Conservation (phyloP, 352 stramenopile species). For the Lagenidium giganteum region DNA sequence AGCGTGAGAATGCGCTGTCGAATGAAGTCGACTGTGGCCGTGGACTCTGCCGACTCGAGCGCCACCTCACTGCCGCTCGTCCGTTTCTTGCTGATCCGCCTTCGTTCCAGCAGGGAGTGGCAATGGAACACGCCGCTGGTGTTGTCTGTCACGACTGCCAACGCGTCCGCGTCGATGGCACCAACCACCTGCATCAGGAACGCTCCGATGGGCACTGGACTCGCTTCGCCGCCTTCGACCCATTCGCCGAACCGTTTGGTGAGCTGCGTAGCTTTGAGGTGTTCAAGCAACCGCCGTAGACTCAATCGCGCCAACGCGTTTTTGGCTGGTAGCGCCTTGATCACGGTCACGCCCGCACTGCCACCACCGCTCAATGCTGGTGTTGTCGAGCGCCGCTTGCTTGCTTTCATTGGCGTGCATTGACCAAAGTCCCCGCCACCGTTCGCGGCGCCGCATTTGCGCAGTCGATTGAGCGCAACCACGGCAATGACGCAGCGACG, state of each 20-base stretch:
- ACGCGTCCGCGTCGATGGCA: slow-evolving; percentile 32
- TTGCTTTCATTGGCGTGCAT: slow-evolving; percentile 31
- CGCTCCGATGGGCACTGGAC: slow-evolving; percentile 10
- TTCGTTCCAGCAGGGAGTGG: slow-evolving; percentile 37
- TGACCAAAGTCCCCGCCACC: slow-evolving; percentile 22
- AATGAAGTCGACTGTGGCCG: slow-evolving; percentile 37
- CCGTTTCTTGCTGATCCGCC: slow-evolving; percentile 6
- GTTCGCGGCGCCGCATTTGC: slow-evolving; percentile 18
- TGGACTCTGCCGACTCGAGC: background rate
- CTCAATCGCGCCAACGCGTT: slow-evolving; percentile 22
- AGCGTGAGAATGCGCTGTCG: slow-evolving; percentile 54
- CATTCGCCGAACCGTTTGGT: slow-evolving; percentile 24
- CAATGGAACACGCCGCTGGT: slow-evolving; percentile 44
- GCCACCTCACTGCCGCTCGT: background rate
- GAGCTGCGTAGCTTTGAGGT: slow-evolving; percentile 28
- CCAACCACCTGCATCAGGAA: slow-evolving; percentile 28
- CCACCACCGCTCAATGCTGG: background rate
- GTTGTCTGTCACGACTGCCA: slow-evolving; percentile 33
- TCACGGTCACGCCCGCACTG: slow-evolving; percentile 16
- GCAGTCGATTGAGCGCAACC: slow-evolving; percentile 65
- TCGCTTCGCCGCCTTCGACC: slow-evolving; percentile 11
- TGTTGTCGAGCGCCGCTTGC: too few relatives aligned
- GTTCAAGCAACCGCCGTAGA: slow-evolving; percentile 28
- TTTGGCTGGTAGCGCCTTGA: slow-evolving; percentile 39
- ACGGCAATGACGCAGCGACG: slow-evolving; percentile 51